A percentile compares a stretch with the other conserved stretches of the same genome.
Conservation (phyloP, 2,329 filamentous ascomycete genomes). For the Gliomastix tumulicola region DNA sequence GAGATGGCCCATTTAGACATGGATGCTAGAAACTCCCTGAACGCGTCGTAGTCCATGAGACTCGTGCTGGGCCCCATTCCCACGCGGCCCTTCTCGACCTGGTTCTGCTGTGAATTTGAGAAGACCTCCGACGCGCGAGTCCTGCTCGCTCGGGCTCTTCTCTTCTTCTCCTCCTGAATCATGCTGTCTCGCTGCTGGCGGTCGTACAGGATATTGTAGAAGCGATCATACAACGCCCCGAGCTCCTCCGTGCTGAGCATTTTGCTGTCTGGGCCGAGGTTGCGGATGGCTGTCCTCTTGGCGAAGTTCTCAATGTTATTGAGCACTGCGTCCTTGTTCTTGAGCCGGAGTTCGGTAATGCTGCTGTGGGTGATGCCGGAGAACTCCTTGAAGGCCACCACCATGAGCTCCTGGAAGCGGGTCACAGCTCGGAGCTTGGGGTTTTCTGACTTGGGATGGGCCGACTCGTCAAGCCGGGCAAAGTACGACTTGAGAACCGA, state of each 20-base stretch:
- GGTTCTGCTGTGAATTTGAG: constrained; percentile 29
- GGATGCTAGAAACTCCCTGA: constrained; percentile 70
- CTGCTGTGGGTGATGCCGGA: constrained; percentile 89
- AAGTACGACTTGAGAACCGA: constrained; percentile 95
- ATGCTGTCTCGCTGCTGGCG: constrained; percentile 76
- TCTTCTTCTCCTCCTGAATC: constrained; percentile 68
- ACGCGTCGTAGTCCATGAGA: constrained; percentile 95
- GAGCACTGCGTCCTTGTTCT: constrained; percentile 90
- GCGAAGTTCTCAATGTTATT: constrained; percentile 97
- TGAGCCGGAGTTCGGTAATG: constrained; percentile 80
- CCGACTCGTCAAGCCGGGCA: constrained; percentile 84
- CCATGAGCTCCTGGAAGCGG: constrained; percentile 96
- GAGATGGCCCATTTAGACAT: not conserved
- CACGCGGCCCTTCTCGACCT: constrained; percentile 76
- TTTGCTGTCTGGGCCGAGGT: constrained; percentile 94
- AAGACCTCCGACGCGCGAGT: constrained; percentile 28
- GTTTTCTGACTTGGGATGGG: constrained; percentile 92
- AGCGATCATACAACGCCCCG: constrained; percentile 85
- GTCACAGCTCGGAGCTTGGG: constrained; percentile 91
- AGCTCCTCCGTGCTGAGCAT: constrained; percentile 79
- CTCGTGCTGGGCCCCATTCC: constrained; percentile 84
- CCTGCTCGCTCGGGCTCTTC: constrained; percentile 53
- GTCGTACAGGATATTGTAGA: constrained; percentile 88
- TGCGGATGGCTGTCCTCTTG: constrained; percentile 92
- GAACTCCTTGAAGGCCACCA: constrained; percentile 98